Evolutionary conservation across 2,329 filamentous ascomycete species (phyloP).

Genomic region (Alternaria longipes): DNA sequence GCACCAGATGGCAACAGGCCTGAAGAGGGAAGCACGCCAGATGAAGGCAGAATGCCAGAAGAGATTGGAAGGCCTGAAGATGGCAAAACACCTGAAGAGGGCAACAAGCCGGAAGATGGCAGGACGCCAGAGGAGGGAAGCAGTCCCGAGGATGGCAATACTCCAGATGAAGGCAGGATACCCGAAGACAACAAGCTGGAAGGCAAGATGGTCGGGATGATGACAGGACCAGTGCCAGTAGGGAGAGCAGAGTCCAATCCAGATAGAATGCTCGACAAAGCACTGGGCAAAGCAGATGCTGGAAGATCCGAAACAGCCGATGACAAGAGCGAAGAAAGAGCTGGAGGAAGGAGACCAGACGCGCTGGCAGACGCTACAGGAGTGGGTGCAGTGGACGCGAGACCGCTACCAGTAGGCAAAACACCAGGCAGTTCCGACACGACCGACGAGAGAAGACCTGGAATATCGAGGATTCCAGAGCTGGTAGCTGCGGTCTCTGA

Average conservation of each 20-base stretch:
- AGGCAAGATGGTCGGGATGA: constrained; percentile 13
- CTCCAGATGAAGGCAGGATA: constrained; percentile 10
- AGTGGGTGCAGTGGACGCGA: constrained; percentile 27
- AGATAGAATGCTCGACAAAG: constrained; percentile 29
- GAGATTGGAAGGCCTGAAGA: constrained; percentile 7
- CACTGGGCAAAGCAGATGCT: constrained; percentile 28
- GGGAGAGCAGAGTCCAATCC: constrained; percentile 24
- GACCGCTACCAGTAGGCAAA: constrained; percentile 26
- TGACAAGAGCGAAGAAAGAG: constrained; percentile 29
- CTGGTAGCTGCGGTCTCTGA: constrained; percentile 27
- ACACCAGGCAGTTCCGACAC: constrained; percentile 34
- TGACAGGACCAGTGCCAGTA: constrained; percentile 26
- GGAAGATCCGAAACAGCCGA: constrained; percentile 30
- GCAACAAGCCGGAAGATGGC: constrained; percentile 9
- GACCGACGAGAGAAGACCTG: constrained; percentile 29
- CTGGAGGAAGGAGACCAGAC: constrained; percentile 27
- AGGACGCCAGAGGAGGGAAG: constrained; percentile 11
- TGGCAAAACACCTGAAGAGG: constrained; percentile 8
- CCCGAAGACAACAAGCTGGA: constrained; percentile 23
- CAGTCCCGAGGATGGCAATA: constrained; percentile 10
- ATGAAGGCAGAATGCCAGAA: constrained; percentile 14
- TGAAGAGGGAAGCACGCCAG: constrained; percentile 17
- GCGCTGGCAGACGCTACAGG: constrained; percentile 22
- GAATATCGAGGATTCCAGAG: constrained; percentile 22
- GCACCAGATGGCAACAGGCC: constrained; percentile 14